Percentiles rank a stretch among this genome's conserved stretches.
These are phyloP conservation scores for Sporothrix brunneoviolacea DNA, from an alignment of 2,329 filamentous ascomycete genomes.

Conservation along the genomic window DNA sequence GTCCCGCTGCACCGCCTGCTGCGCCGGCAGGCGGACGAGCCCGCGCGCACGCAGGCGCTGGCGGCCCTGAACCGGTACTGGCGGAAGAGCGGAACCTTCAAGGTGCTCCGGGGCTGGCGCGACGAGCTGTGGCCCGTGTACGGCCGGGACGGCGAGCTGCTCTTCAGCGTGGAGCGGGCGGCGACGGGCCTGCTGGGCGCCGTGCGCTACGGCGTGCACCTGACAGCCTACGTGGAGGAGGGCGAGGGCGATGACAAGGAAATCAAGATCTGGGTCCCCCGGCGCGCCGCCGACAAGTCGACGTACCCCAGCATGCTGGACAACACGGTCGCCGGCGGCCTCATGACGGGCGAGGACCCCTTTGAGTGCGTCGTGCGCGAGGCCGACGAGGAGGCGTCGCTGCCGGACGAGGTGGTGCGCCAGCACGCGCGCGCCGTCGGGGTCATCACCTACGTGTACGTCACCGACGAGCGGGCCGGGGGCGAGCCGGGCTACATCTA, in stretches of 20 bases:
- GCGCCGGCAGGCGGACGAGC: conserved; percentile 45
- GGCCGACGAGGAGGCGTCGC: conserved; percentile 78
- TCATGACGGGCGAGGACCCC: conserved; percentile 72
- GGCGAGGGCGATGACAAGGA: conserved; percentile 30
- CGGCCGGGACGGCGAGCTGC: conserved; percentile 49
- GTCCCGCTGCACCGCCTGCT: conserved; percentile 60
- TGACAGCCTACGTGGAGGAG: conserved; percentile 62
- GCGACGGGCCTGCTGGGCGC: conserved; percentile 69
- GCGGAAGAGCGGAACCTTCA: conserved; percentile 64
- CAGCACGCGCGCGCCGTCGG: conserved; percentile 53
- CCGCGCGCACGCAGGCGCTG: conserved; percentile 53
- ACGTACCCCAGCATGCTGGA: conserved; percentile 92
- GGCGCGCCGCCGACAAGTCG: conserved; percentile 67
- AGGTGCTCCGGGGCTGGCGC: conserved; percentile 71
- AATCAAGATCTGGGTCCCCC: conserved; percentile 74
- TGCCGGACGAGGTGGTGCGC: conserved; percentile 65
- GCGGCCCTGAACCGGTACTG: conserved; percentile 58
- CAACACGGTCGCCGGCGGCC: conserved; percentile 81
- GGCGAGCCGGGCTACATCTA: conserved; percentile 78
- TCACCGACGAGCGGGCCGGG: conserved; percentile 67
- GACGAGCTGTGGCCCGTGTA: conserved; percentile 77
- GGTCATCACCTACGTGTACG: conserved; percentile 76
- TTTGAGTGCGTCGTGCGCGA: conserved; percentile 81
- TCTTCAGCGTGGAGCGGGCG: conserved; percentile 72
- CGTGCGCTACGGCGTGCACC: conserved; percentile 72